Evolutionary conservation across 2,329 filamentous ascomycete species (phyloP).

Genomic region (Phaeosphaeria sp.): DNA sequence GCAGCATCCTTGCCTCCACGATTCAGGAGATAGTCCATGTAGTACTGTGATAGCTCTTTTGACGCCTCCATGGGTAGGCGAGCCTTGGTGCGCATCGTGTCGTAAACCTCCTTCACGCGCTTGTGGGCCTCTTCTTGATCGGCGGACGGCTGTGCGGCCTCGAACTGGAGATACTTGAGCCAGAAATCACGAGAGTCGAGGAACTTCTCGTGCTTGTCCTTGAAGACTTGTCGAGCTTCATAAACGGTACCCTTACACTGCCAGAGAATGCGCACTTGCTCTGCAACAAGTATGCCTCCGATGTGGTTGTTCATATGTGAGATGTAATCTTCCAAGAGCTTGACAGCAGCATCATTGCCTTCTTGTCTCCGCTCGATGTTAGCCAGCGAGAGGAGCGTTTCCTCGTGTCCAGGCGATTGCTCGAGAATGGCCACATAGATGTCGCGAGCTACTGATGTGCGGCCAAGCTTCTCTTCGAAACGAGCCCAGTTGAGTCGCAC

Average conservation of each 20-base stretch:
- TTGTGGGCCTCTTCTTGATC: constrained; percentile 69
- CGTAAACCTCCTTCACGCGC: constrained; percentile 81
- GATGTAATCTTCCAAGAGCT: constrained; percentile 81
- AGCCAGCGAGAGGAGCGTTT: constrained; percentile 86
- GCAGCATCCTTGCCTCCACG: constrained; percentile 82
- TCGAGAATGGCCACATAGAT: constrained; percentile 84
- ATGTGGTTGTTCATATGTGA: constrained; percentile 75
- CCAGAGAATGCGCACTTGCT: constrained; percentile 88
- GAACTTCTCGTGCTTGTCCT: constrained; percentile 83
- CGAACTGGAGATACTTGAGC: constrained; percentile 87
- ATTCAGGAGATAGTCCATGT: constrained; percentile 84
- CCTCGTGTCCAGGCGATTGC: constrained; percentile 79
- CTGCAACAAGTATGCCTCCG: constrained; percentile 85
- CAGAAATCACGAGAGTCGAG: constrained; percentile 88
- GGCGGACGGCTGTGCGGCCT: constrained; percentile 80
- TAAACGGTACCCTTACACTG: constrained; percentile 81
- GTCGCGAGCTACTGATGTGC: constrained; percentile 78
- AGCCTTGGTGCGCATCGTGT: constrained; percentile 76
- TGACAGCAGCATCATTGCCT: constrained; percentile 83
- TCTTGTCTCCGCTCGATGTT: constrained; percentile 84
- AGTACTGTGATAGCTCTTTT: constrained; percentile 77
- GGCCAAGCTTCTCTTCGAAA: constrained; percentile 86
- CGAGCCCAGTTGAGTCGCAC: constrained; percentile 91
- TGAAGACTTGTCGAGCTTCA: constrained; percentile 83
- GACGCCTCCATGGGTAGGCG: constrained; percentile 71